A percentile compares a stretch with the other conserved stretches of the same genome.
These are phyloP conservation scores for Zymoseptoria tritici DNA, from an alignment of 2,329 filamentous ascomycete genomes.

Conservation along the genomic window DNA sequence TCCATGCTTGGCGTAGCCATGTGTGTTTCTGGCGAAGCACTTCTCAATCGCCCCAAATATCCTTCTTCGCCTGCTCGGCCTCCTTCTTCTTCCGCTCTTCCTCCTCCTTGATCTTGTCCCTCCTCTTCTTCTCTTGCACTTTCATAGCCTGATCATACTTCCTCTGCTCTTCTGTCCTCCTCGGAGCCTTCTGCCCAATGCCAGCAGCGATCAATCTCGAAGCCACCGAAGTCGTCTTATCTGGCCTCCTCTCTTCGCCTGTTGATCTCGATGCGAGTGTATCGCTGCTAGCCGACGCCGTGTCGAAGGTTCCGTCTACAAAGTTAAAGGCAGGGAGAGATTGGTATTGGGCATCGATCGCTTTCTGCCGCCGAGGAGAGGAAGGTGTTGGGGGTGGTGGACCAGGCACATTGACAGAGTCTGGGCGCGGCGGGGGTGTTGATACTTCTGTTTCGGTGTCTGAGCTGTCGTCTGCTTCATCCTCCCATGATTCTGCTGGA, in stretches of 20 bases:
- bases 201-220: conserved; percentile 83
- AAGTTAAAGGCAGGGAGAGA: conserved; percentile 21
- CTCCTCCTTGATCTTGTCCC: conserved; percentile 63
- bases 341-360: conserved; percentile 12
- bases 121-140: conserved; percentile 73
- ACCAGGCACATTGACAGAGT: conserved; percentile 30
- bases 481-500: conserved; percentile 66
- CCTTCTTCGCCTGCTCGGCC: conserved; percentile 65
- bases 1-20: not conserved
- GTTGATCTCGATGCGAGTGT: not conserved
- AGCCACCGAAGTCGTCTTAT: conserved; percentile 91
- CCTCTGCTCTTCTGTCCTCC: conserved; percentile 77
- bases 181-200: conserved; percentile 71
- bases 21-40: not conserved
- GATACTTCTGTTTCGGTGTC: conserved; percentile 24
- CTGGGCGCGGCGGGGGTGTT: conserved; percentile 22
- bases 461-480: conserved; percentile 49
- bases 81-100: conserved; percentile 57
- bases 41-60: conserved; percentile 69
- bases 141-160: conserved; percentile 76
- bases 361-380: conserved; percentile 39
- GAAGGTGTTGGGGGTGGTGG: conserved; percentile 63
- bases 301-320: conserved; percentile 10
- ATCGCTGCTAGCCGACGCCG: not conserved
- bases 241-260: conserved; percentile 47